Evolutionary conservation across 139 green algal species (phyloP).

Genomic region (Tetradesmus lagerheimii): DNA sequence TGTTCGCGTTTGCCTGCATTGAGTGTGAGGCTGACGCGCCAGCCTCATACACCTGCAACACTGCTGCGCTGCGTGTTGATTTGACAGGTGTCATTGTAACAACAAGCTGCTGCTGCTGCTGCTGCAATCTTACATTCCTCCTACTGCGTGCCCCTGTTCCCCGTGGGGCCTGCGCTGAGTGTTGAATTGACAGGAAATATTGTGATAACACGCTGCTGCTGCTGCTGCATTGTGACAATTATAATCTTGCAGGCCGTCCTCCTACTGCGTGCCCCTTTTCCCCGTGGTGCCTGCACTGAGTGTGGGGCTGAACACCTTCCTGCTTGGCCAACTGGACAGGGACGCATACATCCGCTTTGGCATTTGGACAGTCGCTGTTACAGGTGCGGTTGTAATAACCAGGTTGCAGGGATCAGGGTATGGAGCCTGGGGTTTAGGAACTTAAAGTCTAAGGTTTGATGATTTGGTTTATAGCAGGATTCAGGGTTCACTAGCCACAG

Average conservation of each 20-base stretch:
- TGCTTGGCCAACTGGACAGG: slow-evolving; percentile 51
- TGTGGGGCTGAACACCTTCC: slow-evolving; percentile 57
- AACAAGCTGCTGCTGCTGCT: not conserved
- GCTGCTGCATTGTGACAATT: not conserved
- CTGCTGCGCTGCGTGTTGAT: no score
- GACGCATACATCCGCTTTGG: slow-evolving; percentile 49
- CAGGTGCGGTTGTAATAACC: not conserved
- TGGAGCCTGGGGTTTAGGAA: not conserved
- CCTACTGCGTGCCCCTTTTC: slow-evolving; percentile 51
- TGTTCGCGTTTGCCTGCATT: no score
- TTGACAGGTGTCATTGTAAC: no score
- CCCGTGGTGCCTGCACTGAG: slow-evolving; percentile 48
- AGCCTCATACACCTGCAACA: no score
- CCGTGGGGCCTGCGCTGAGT: slow-evolving; percentile 17
- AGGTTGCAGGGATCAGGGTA: not conserved
- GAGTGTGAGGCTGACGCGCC: no score
- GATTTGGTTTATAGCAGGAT: not conserved
- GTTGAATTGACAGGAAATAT: no score
- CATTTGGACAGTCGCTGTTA: slow-evolving; percentile 51
- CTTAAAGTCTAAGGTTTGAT: not conserved
- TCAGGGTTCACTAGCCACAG: no score
- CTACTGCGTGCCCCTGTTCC: slow-evolving; percentile 53
- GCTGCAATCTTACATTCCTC: not conserved
- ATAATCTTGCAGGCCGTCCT: slow-evolving; percentile 13
- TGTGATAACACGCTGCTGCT: slow-evolving; percentile 18